phyloP scores from a whole-genome alignment of 768 basidiomycete genomes.

The Cubamyces lactineus region DNA sequence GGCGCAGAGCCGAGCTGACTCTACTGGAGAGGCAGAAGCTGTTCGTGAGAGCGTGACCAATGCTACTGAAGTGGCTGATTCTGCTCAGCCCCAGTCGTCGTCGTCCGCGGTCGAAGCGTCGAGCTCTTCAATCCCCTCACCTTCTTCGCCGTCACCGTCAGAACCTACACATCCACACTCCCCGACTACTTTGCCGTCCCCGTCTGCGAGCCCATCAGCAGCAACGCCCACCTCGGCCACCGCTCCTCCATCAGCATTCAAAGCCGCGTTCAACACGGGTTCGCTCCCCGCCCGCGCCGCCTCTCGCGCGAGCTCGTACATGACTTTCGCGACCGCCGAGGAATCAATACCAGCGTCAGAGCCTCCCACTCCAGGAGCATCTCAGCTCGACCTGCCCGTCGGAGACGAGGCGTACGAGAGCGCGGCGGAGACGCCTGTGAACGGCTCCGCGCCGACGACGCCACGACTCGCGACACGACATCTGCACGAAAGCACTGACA shows the following conservation, averaged over 20 bases:
- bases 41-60: too few species aligned
- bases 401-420: constrained; percentile 19
- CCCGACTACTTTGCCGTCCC: background rate
- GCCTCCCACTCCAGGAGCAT: constrained; percentile 12
- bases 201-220: background rate
- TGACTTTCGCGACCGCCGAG: constrained; percentile 33
- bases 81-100: background rate
- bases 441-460: constrained; percentile 18
- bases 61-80: too few species aligned
- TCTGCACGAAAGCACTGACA: constrained; percentile 23
- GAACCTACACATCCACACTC: background rate
- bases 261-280: constrained; percentile 2
- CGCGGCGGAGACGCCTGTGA: constrained; percentile 15
- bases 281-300: constrained; percentile 22
- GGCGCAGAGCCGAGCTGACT: background rate
- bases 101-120: background rate
- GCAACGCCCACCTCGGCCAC: constrained; percentile 3
- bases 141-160: background rate
- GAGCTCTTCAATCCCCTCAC: background rate
- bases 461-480: constrained; percentile 20
- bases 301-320: constrained; percentile 32
- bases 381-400: constrained; percentile 7
- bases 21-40: background rate
- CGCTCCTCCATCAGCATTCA: constrained; percentile 23
- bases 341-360: constrained; percentile 22